Base-by-base conservation (phyloP, 1,139 yeast genomes). In the Pichia kudriavzevii region DNA sequence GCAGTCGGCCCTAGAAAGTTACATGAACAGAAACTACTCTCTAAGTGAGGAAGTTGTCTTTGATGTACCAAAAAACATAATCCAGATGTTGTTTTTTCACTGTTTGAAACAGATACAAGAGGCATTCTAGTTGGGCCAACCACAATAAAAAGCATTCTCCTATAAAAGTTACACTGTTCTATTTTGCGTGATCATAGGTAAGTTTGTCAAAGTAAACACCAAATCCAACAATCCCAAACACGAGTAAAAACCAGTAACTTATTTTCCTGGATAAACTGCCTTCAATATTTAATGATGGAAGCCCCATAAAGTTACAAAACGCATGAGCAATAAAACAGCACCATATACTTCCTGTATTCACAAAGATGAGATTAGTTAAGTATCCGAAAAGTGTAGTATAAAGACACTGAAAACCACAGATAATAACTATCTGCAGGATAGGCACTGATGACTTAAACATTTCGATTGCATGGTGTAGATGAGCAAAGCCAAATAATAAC, bases 321-420 rank as follows among this genome's bases (percentile, higher is more conserved):
- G 69, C 50, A 53, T 91, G 99, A 3, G 76, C 72, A 2, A 69
- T 54, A 13, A 81, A 61, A 23, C 82, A 67, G 18, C 81, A 64
- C 79, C 81, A 76, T 7, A 83, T 54, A 37, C 72, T 75, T 5
- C 70, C 66, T 16, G 75, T 61, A 47, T 67, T 53, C 45, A 68
- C 48, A 45, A 74, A 81, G 9, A 83, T 52, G 46, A 66, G 68
- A 41, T 81, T 72, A 3, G 94, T 83, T 38, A 83, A 63, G 38
- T 75, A 64, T 1, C 97, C 98, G 60, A 93, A 91, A 10, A 82
- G 41, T 2, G 82, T 66, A 1, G 99, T 91, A 56, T 84, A 88
- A 0, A 56, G 34, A 32, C 79, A 59, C 52, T 91, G 98, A 43
- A 80, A 67, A 0, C 58, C 25, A 2, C 75, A 64, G 9, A 63